Conservation (phyloP, 768 basidiomycete genomes). For the Termitomyces sp. region DNA sequence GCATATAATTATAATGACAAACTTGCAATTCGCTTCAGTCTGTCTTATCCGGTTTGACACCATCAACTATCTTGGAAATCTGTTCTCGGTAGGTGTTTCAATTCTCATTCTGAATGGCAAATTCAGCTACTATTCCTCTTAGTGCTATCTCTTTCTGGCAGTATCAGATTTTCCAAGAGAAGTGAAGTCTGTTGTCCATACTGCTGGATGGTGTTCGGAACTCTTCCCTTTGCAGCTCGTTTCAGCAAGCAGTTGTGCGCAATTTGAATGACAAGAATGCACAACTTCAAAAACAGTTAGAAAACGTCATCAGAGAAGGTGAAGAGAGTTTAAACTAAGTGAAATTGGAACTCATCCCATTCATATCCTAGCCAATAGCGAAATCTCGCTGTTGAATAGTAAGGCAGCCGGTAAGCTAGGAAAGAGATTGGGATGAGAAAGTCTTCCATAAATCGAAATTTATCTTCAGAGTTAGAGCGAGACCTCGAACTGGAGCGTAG, state of each 20-base stretch:
- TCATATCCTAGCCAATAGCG: slow-evolving; percentile 57
- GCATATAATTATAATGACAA: slow-evolving; percentile 34
- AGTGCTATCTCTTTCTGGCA: slow-evolving; percentile 90
- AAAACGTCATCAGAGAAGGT: slow-evolving; percentile 86
- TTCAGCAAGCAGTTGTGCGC: slow-evolving; percentile 78
- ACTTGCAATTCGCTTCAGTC: slow-evolving; percentile 41
- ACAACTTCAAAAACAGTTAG: slow-evolving; percentile 78
- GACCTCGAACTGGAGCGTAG: slow-evolving; percentile 78
- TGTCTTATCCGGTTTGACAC: slow-evolving; percentile 75
- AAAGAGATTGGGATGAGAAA: not conserved
- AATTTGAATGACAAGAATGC: slow-evolving; percentile 80
- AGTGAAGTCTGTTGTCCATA: slow-evolving; percentile 30
- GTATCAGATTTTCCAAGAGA: slow-evolving; percentile 85
- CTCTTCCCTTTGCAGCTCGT: slow-evolving; percentile 42
- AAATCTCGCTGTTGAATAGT: slow-evolving; percentile 62
- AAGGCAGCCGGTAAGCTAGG: slow-evolving; percentile 54
- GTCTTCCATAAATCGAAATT: not conserved
- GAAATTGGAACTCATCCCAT: not conserved
- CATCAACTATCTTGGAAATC: slow-evolving; percentile 73
- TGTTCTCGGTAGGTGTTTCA: slow-evolving; percentile 55
- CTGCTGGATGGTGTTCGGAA: not conserved
- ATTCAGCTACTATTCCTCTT: not conserved
- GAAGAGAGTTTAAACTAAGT: not conserved
- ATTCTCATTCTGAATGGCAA: not conserved
- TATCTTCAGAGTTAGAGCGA: slow-evolving; percentile 58